These are phyloP conservation scores for Tremella yokohamensis DNA, from an alignment of 768 basidiomycete genomes.

Conservation along the genomic window DNA sequence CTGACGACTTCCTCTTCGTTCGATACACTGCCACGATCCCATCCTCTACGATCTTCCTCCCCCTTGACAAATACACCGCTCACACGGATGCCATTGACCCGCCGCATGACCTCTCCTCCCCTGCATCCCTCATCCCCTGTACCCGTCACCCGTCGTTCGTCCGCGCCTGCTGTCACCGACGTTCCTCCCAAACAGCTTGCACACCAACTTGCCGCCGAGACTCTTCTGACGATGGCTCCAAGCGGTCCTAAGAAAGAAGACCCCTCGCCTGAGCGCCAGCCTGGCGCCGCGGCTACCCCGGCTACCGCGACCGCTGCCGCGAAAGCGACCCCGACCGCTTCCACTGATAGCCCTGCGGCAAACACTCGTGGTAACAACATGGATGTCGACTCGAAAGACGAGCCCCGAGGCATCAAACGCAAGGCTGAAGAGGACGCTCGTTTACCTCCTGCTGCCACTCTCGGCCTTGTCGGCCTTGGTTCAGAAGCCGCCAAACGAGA, in stretches of 20 bases:
- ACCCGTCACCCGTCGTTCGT: constrained; percentile 12
- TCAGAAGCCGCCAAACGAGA: constrained; percentile 7
- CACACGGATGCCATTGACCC: background rate
- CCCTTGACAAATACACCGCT: too few relatives aligned
- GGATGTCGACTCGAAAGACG: constrained; percentile 24
- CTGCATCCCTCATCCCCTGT: background rate
- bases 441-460: constrained; percentile 19
- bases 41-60: constrained; percentile 6
- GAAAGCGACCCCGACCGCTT: background rate
- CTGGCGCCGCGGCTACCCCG: constrained; percentile 4
- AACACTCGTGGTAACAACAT: constrained; percentile 7
- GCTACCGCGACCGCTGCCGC: constrained; percentile 12
- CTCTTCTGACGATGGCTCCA: constrained; percentile 47
- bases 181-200: constrained; percentile 35
- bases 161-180: constrained; percentile 12
- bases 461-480: constrained; percentile 12
- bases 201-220: constrained; percentile 50
- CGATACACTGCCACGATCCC: constrained; percentile 14
- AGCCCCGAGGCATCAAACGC: constrained; percentile 40
- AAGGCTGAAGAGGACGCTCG: constrained; percentile 37
- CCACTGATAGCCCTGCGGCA: background rate
- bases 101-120: constrained; percentile 1
- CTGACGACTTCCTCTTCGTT: constrained; percentile 18
- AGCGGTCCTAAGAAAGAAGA: constrained; percentile 14
- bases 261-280: constrained; percentile 6